phyloP scores from a whole-genome alignment of 306 rosid species.

The Quercus dentata region DNA sequence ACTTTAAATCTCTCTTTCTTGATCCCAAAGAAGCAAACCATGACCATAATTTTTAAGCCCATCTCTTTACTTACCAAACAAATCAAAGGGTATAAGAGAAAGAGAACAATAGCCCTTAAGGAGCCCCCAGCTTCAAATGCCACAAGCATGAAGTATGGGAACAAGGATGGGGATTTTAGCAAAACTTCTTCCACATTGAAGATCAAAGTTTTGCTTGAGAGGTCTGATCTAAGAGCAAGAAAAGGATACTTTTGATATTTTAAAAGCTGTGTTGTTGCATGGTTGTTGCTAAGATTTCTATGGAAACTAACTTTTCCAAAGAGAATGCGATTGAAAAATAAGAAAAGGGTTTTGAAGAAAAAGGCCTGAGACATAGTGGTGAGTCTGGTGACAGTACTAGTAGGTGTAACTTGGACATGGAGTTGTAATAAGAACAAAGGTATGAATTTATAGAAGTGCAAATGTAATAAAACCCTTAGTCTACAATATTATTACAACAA shows the following conservation, averaged over 20 bases:
- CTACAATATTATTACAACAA: constrained; percentile 26
- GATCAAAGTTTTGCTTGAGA: constrained; percentile 40
- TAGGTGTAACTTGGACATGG: not conserved
- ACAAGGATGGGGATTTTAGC: constrained; percentile 50
- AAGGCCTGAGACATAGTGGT: constrained; percentile 40
- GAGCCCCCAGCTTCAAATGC: constrained; percentile 81
- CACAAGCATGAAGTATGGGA: constrained; percentile 85
- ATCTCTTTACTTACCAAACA: constrained; percentile 34
- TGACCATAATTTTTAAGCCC: constrained; percentile 76
- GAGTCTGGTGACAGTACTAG: not conserved
- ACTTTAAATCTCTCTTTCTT: constrained; percentile 56
- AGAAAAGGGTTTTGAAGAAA: constrained; percentile 47
- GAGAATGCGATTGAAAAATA: constrained; percentile 53
- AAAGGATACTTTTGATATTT: constrained; percentile 39
- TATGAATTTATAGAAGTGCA: constrained; percentile 19
- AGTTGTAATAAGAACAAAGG: not conserved
- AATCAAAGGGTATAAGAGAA: constrained; percentile 58
- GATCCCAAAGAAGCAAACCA: constrained; percentile 72
- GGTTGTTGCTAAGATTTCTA: constrained; percentile 27
- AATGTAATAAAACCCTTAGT: constrained; percentile 16
- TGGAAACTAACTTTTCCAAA: constrained; percentile 41
- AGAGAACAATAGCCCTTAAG: constrained; percentile 43
- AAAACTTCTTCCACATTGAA: constrained; percentile 69
- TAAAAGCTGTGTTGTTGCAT: constrained; percentile 14
- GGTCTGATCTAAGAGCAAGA: constrained; percentile 38